These are phyloP conservation scores for Ophiostoma sp. DNA, from an alignment of 2,329 filamentous ascomycete species.

Conservation along the genomic window DNA sequence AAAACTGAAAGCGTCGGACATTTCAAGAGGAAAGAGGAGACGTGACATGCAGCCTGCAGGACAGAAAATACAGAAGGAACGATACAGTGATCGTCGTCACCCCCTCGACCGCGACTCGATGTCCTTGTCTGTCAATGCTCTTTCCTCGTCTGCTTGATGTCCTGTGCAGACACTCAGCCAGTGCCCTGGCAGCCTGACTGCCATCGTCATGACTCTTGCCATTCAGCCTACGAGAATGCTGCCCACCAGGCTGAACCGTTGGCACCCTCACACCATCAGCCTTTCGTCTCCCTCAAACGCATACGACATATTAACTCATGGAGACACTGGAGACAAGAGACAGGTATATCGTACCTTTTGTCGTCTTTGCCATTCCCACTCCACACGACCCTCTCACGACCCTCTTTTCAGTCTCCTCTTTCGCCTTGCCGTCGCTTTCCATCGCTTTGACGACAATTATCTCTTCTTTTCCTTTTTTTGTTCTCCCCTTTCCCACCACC, in stretches of 20 bases:
- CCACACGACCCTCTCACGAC: slow-evolving; percentile 15
- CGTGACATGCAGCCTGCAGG: too few species aligned
- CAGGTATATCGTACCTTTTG: background rate
- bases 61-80: background rate
- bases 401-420: slow-evolving; percentile 11
- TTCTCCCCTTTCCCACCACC: background rate
- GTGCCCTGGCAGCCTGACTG: background rate
- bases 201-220: background rate
- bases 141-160: background rate
- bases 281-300: background rate
- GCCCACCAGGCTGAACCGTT: background rate
- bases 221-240: background rate
- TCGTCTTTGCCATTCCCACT: background rate
- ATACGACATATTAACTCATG: background rate
- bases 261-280: background rate
- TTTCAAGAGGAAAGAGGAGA: background rate
- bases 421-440: slow-evolving; percentile 2
- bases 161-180: background rate
- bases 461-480: background rate
- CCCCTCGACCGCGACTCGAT: background rate
- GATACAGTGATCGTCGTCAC: background rate
- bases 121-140: background rate
- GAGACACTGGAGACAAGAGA: background rate
- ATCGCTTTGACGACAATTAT: background rate
- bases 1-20: background rate